Evolutionary conservation across 192 early-diverging fungal genomes (phyloP).

Genomic region (Dissophora ornata): DNA sequence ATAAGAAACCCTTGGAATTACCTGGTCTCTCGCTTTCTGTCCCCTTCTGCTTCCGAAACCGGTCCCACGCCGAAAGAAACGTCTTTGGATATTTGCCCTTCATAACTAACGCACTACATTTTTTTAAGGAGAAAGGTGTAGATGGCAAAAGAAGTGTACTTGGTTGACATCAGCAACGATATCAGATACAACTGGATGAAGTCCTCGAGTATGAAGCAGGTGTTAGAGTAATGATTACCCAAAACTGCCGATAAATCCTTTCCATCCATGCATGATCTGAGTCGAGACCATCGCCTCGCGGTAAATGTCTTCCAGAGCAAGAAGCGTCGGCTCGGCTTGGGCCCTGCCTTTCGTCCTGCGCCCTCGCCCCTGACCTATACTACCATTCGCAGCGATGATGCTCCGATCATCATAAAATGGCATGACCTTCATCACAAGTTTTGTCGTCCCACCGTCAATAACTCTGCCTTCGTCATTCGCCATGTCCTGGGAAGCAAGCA

Average conservation of each 20-base stretch:
- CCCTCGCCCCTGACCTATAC: constrained; percentile 62
- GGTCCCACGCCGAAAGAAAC: constrained; percentile 80
- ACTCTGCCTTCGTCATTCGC: too few relatives aligned
- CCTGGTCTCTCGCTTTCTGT: constrained; percentile 82
- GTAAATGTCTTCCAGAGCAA: constrained; percentile 40
- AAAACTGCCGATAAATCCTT: constrained; percentile 54
- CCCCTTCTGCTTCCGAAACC: constrained; percentile 66
- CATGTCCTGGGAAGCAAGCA: neutral
- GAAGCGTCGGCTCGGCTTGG: constrained; percentile 4
- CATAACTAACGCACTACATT: constrained; percentile 72
- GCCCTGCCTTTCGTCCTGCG: constrained; percentile 71
- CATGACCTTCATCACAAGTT: constrained; percentile 83
- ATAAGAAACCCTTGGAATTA: too few relatives aligned
- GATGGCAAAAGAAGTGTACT: neutral
- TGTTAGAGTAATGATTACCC: too few relatives aligned
- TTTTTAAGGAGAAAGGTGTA: neutral
- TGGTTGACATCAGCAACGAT: too few relatives aligned
- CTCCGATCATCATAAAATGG: constrained; percentile 72
- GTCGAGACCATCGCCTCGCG: constrained; percentile 64
- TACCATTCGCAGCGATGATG: constrained; percentile 48
- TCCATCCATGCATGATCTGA: constrained; percentile 46
- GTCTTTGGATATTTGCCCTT: constrained; percentile 72
- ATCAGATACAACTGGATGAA: too few relatives aligned
- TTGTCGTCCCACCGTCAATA: constrained; percentile 41
- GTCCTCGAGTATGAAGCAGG: too few relatives aligned